A percentile compares a stretch with the other conserved stretches of the same genome.
Evolutionary conservation across 2,329 filamentous ascomycete genomes (phyloP).

Genomic region (Cladophialophora carrionii): DNA sequence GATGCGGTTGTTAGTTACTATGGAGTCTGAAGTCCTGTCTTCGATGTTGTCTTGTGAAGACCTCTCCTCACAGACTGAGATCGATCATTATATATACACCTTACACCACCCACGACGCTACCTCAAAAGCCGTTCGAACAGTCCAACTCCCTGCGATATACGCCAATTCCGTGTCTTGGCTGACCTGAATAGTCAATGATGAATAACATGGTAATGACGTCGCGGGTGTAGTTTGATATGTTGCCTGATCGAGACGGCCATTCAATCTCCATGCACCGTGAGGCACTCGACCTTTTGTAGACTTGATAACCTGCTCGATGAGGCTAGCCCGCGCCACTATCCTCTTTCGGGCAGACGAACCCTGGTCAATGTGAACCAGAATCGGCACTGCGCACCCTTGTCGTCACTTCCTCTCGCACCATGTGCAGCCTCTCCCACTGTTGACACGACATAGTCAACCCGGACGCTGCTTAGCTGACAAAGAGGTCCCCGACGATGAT

Average conservation of each 20-base stretch:
- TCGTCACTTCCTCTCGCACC: background rate
- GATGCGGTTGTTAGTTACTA: background rate
- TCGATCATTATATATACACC: background rate
- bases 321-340: background rate
- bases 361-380: constrained; percentile 10
- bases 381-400: constrained; percentile 11
- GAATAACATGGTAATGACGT: background rate
- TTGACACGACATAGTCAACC: background rate
- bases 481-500: constrained; percentile 7
- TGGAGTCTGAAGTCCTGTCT: background rate
- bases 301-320: background rate
- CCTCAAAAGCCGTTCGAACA: background rate
- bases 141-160: background rate
- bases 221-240: background rate
- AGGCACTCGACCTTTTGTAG: background rate
- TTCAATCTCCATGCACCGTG: background rate
- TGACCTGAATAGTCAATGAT: background rate
- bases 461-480: background rate
- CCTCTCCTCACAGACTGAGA: background rate
- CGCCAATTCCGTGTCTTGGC: background rate
- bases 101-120: background rate
- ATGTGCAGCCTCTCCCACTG: background rate
- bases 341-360: constrained; percentile 11
- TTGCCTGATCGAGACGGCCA: background rate
- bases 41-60: background rate